Conservation (phyloP, 148 eudicot species). For the Amaranthus palmeri region DNA sequence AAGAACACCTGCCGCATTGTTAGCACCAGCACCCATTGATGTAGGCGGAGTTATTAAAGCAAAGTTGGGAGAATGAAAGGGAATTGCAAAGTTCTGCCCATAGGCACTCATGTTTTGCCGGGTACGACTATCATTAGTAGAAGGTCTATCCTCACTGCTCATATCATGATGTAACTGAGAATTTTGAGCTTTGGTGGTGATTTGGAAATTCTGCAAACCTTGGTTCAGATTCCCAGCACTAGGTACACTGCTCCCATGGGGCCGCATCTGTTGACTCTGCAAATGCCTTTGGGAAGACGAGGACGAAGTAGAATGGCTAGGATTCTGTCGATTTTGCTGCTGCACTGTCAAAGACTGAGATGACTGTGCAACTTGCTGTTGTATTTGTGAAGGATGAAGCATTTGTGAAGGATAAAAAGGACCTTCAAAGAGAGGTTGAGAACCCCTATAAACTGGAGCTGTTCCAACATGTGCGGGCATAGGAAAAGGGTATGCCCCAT, state of each 20-base stretch:
- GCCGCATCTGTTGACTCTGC: constrained; percentile 62
- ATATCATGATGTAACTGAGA: constrained; percentile 47
- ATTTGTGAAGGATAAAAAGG: constrained; percentile 82
- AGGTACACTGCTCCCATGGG: constrained; percentile 36
- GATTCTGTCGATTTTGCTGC: constrained; percentile 48
- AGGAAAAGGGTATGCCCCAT: constrained; percentile 61
- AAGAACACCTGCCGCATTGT: constrained; percentile 19
- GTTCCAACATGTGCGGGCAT: constrained; percentile 68
- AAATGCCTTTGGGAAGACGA: constrained; percentile 80
- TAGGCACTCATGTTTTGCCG: constrained; percentile 59
- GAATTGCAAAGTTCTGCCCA: constrained; percentile 66
- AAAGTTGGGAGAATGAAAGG: constrained; percentile 66
- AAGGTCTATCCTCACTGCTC: constrained; percentile 75
- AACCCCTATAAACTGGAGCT: constrained; percentile 61
- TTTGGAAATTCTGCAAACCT: constrained; percentile 48
- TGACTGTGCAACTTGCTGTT: constrained; percentile 33
- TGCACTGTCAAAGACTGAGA: constrained; percentile 44
- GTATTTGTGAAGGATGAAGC: constrained; percentile 84
- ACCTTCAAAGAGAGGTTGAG: constrained; percentile 67
- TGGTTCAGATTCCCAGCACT: constrained; percentile 36
- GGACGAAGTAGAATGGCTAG: constrained; percentile 52
- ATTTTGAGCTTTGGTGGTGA: constrained; percentile 38
- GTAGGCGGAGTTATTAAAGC: constrained; percentile 56
- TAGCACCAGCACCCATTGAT: constrained; percentile 20
- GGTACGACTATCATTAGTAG: constrained; percentile 70